A percentile compares a stretch with the other conserved stretches of the same genome.
phyloP scores from a whole-genome alignment of 2,329 filamentous ascomycete genomes.

The Phaeosphaeriaceae sp. region DNA sequence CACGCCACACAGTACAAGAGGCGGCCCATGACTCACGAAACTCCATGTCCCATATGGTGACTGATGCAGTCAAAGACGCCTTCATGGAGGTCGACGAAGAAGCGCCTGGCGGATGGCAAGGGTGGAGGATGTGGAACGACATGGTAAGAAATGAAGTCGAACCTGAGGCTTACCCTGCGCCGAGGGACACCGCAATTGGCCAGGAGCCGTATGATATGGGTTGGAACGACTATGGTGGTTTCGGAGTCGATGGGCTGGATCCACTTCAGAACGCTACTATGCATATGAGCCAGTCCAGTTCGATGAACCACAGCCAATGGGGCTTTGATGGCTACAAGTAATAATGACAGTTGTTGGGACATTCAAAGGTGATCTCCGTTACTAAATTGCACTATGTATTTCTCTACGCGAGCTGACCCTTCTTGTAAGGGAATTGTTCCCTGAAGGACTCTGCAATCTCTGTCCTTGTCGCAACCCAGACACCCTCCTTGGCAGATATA shows the following conservation, averaged over 20 bases:
- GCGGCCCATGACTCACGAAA: not conserved
- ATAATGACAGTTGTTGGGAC: not conserved
- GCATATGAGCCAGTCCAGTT: constrained; percentile 5
- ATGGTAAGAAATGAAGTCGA: constrained; percentile 23
- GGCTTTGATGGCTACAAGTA: constrained; percentile 26
- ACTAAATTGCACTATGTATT: no score
- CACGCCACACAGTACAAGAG: not conserved
- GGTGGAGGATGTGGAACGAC: constrained; percentile 37
- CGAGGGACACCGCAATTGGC: constrained; percentile 4
- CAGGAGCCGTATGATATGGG: constrained; percentile 13
- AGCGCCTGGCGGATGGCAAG: constrained; percentile 34
- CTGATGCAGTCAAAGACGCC: constrained; percentile 35
- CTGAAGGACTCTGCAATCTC: constrained; percentile 61
- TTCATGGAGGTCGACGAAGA: constrained; percentile 40
- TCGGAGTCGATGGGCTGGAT: constrained; percentile 9
- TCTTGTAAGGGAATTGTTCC: constrained; percentile 57
- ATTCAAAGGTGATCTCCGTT: no score
- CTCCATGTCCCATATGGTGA: constrained; percentile 20
- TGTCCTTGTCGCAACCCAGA: constrained; percentile 62
- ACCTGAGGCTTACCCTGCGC: not conserved
- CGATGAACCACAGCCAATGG: constrained; percentile 19
- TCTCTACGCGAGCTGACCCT: constrained; percentile 45
- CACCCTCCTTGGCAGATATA: constrained; percentile 59
- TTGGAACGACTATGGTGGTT: constrained; percentile 8
- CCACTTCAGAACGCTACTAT: constrained; percentile 13